phyloP scores from a whole-genome alignment of 345 rosid genomes.

The Nephelium lappaceum region DNA sequence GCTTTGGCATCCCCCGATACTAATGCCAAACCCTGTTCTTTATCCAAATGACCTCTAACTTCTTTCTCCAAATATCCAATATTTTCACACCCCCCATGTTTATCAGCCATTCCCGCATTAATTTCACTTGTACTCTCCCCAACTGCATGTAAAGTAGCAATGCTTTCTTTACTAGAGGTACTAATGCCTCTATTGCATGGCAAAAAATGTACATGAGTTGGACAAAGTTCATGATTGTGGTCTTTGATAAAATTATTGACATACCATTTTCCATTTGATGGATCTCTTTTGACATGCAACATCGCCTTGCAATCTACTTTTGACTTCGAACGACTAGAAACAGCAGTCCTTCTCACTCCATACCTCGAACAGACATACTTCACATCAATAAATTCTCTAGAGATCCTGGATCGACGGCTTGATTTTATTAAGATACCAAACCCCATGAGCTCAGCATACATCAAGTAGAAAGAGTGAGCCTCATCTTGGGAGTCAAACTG shows the following conservation, averaged over 20 bases:
- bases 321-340: not conserved
- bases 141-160: too few species aligned
- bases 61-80: constrained; percentile 1
- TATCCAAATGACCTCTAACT: not conserved
- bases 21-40: not conserved
- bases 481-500: too few species aligned
- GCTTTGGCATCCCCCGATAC: not conserved
- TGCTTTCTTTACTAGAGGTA: too few species aligned
- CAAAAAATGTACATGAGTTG: too few species aligned
- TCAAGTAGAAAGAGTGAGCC: too few species aligned
- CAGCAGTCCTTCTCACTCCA: not conserved
- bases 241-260: too few species aligned
- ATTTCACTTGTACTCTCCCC: not conserved
- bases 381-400: not conserved
- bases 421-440: not conserved
- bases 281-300: not conserved
- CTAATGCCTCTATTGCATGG: too few species aligned
- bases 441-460: constrained; percentile 16
- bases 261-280: too few species aligned
- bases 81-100: constrained; percentile 10
- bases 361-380: not conserved
- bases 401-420: not conserved
- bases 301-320: not conserved
- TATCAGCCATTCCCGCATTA: constrained; percentile 8
- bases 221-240: too few species aligned